Conservation (phyloP, 371 early-diverging fungal species). For the Phascolomyces articulosus region DNA sequence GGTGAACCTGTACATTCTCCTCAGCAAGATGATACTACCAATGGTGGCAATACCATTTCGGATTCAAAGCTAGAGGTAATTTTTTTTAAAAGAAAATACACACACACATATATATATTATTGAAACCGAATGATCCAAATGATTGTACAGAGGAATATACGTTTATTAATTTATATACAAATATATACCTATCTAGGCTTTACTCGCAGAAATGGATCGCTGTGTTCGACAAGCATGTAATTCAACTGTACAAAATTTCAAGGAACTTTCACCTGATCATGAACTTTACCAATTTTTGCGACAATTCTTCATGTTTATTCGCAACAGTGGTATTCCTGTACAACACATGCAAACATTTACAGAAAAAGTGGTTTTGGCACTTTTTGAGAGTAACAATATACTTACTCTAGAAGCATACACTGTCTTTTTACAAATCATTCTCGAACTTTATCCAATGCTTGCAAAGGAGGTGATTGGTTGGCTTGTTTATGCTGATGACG, state of each 20-base stretch:
- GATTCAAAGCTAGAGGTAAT: constrained; percentile 20
- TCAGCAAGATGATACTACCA: background rate
- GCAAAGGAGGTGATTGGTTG: constrained; percentile 86
- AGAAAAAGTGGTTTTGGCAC: constrained; percentile 80
- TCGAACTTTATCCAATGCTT: constrained; percentile 76
- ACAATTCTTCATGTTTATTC: constrained; percentile 69
- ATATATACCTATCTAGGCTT: constrained; percentile 65
- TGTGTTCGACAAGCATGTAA: constrained; percentile 52
- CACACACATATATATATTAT: constrained; percentile 34
- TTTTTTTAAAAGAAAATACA: background rate
- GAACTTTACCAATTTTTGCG: constrained; percentile 74
- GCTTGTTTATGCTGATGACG: constrained; percentile 93
- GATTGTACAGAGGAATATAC: no score
- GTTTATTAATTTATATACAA: no score
- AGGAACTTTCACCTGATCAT: constrained; percentile 77
- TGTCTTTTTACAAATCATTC: constrained; percentile 77
- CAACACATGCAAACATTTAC: constrained; percentile 77
- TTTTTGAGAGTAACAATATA: constrained; percentile 76
- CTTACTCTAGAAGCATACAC: constrained; percentile 84
- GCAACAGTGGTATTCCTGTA: constrained; percentile 67
- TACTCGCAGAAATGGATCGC: constrained; percentile 77
- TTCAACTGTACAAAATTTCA: constrained; percentile 46
- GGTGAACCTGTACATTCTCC: constrained; percentile 3
- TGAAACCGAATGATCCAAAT: no score
- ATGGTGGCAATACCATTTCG: background rate